Evolutionary conservation across 2,329 filamentous ascomycete species (phyloP), one percentile per base, ranked within the genome.

Genomic region (Scedosporium dehoogii): DNA sequence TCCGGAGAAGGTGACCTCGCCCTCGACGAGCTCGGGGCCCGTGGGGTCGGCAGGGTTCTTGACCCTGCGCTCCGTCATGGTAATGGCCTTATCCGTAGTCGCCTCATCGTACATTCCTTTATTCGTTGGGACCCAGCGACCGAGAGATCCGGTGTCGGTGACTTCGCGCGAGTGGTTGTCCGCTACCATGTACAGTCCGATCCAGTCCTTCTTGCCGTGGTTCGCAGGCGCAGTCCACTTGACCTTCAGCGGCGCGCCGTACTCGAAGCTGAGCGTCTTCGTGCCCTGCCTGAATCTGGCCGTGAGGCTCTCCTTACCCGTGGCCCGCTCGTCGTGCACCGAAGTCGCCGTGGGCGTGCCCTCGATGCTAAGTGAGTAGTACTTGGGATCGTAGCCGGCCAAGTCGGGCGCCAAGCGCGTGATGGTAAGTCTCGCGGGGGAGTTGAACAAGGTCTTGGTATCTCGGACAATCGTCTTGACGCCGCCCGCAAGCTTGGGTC

Each of bases 171-270:
- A 94, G 6, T 86, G 84, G 71, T 97, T 99, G 74, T 97, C 93
- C 3, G 91, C 92, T 2, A 99, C 91, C 84, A 92, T 92, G 78
- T 97, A 99, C 5, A 99, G 81, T 3, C 93, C 93, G 61, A 99
- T 87, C 94, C 94, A 99, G 73, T 99, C 94, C 69, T 88, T 89
- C 72, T 89, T 92, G 76, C 87, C 88, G 75, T 97, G 94, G 66
- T 92, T 90, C 44, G 86, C 80, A 0, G 94, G 93, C 0, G 93
- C 94, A 29, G 85, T 90, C 94, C 94, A 99, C 68, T 85, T 90
- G 65, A 97, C 90, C 67, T 84, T 89, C 72, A 99, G 90, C 0
- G 94, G 92, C 0, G 92, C 84, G 42, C 94, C 94, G 68, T 97
- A 99, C 72, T 96, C 88, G 61, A 96, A 89, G 0, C 87, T 84